Evolutionary conservation across 208 protist genomes (phyloP), one percentile per base, ranked within the genome.

Genomic region (Leishmania major): DNA sequence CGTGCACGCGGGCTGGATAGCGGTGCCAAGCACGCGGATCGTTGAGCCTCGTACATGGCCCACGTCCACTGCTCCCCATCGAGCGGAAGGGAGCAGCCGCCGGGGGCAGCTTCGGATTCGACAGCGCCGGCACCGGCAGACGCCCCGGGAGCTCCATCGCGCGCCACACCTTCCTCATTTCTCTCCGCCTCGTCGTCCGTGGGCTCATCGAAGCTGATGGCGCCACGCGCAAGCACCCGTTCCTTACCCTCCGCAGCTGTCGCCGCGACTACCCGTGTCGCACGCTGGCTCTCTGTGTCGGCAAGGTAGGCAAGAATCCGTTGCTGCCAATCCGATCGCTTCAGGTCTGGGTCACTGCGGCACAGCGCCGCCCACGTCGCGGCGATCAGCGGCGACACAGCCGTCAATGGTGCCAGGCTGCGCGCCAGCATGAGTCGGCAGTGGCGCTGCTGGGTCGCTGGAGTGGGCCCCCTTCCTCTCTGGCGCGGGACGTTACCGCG

Each of bases 331-430:
- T 92, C 88, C 11, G 74, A 76, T 19, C 37, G 22, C 31, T 57
- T 45, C 40, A 93, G 76, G n/a, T 49, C 28, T 2, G 76, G 55
- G 55, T 93, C 88, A 35, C 72, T 76, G 45, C 90, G 90, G 59
- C 89, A 91, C 49, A 95, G 86, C 43, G 89, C 88, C 1, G 49
- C 11, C 92, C 92, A 95, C 13, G 90, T 93, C 0, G 90, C 89
- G 13, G 89, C 83, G 10, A 95, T 76, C 7, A 89, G 72, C 13
- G 86, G 77, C 0, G 90, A 91, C 25, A 28, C 57, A 2, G n/a
- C 3, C 49, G 72, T 31, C 31, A 66, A 40, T 17, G 47, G n/a
- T 40, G 66, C 10, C 28, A 83, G 49, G 43, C 43, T 57, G 28
- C 60, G 67, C 47, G n/a, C 74, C 13, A 47, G 64, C 28, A 60